Conservation (phyloP, 2,329 filamentous ascomycete genomes). For the Talaromyces funiculosus region DNA sequence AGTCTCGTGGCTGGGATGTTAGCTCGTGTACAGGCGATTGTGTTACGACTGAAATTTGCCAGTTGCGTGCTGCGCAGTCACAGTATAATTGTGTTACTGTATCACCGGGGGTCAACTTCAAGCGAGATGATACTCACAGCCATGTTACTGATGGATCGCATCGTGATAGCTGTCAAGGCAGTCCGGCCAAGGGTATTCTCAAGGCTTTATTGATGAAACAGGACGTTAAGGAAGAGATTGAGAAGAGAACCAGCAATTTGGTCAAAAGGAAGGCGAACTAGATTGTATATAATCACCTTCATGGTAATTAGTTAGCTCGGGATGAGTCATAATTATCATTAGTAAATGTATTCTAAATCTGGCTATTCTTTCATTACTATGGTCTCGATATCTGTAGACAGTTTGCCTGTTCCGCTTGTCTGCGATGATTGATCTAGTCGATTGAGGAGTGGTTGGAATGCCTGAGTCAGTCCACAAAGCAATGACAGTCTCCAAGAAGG, state of each 20-base stretch:
- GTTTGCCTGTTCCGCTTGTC: neutral
- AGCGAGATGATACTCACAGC: neutral
- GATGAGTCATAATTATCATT: neutral
- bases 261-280: neutral
- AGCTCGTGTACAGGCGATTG: slow-evolving; percentile 39
- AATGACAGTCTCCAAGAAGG: too few relatives aligned
- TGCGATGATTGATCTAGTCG: too few relatives aligned
- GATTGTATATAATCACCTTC: neutral
- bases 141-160: neutral
- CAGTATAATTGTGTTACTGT: slow-evolving; percentile 49
- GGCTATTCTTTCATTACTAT: neutral
- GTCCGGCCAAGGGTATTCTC: neutral
- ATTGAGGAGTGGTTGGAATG: too few relatives aligned
- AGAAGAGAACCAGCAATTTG: neutral
- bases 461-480: too few relatives aligned
- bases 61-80: slow-evolving; percentile 45
- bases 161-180: neutral
- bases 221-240: neutral
- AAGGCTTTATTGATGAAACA: neutral
- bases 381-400: neutral
- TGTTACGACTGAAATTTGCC: slow-evolving; percentile 43
- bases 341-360: neutral
- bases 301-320: neutral
- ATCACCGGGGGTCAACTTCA: slow-evolving; percentile 30
- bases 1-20: slow-evolving; percentile 41